Percentiles rank a stretch among this genome's conserved stretches.
phyloP scores from a whole-genome alignment of 495 filamentous ascomycete species.

The Friedmanniomyces simplex region DNA sequence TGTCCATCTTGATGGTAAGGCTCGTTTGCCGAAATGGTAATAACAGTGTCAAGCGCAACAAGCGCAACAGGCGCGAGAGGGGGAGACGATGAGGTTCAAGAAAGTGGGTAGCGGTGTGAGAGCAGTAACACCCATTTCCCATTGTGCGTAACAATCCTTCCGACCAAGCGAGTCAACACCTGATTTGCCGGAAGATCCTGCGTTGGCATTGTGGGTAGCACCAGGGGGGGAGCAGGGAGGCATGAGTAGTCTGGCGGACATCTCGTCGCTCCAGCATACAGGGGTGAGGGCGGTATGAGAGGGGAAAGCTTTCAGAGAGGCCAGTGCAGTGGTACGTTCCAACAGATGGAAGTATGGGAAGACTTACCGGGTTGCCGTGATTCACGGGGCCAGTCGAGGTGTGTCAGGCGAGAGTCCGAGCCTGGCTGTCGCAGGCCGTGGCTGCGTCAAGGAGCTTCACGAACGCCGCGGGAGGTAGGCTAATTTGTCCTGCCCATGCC shows the following conservation, averaged over 20 bases:
- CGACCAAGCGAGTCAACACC: background rate
- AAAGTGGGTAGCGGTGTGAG: background rate
- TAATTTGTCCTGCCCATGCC: too few relatives aligned
- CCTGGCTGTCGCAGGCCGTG: too few relatives aligned
- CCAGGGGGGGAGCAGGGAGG: too few relatives aligned
- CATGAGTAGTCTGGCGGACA: too few relatives aligned
- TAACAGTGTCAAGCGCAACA: background rate
- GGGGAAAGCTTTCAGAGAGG: background rate
- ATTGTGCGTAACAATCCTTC: background rate
- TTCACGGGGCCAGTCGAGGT: background rate
- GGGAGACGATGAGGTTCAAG: background rate
- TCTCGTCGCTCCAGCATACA: too few relatives aligned
- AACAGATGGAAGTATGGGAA: background rate
- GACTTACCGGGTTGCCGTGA: background rate
- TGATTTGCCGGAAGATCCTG: background rate
- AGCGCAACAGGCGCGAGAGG: background rate
- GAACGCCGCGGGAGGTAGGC: too few relatives aligned
- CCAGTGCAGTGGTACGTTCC: background rate
- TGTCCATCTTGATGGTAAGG: background rate
- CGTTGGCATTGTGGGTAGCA: too few relatives aligned
- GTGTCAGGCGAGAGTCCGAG: background rate
- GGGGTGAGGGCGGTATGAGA: too few relatives aligned
- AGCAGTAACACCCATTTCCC: background rate
- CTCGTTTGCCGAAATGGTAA: background rate
- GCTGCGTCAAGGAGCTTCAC: too few relatives aligned